phyloP scores from a whole-genome alignment of 257 asterid species.

The Anisodus tanguticus region DNA sequence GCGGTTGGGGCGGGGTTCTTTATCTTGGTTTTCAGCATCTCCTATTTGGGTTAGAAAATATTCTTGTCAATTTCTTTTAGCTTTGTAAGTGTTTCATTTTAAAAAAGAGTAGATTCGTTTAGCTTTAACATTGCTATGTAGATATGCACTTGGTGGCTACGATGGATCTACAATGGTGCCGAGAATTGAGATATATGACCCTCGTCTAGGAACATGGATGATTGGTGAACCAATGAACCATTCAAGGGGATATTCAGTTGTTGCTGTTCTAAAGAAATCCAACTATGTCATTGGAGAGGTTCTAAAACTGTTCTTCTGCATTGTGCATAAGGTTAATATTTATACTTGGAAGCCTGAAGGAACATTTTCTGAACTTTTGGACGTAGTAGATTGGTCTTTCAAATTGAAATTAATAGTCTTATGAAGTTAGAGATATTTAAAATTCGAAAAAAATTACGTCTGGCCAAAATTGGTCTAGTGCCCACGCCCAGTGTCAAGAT shows the following conservation, averaged over 20 bases:
- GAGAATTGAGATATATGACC: slow-evolving; percentile 73
- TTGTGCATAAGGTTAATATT: not conserved
- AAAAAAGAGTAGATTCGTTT: slow-evolving; percentile 10
- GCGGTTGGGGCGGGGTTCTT: not conserved
- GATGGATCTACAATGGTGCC: slow-evolving; percentile 62
- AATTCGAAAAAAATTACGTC: too few species aligned
- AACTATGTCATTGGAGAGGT: slow-evolving; percentile 75
- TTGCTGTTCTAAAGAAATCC: slow-evolving; percentile 58
- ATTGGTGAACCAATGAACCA: slow-evolving; percentile 51
- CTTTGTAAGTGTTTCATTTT: not conserved
- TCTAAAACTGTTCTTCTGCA: slow-evolving; percentile 21
- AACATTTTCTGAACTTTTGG: not conserved
- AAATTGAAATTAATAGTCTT: too few species aligned
- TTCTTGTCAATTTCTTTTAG: not conserved
- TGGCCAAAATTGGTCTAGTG: too few species aligned
- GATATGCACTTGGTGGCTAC: slow-evolving; percentile 81
- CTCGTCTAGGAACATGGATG: slow-evolving; percentile 71
- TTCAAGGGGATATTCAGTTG: slow-evolving; percentile 64
- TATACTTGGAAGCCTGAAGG: not conserved
- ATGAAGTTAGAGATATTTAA: too few species aligned
- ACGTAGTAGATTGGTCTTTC: not conserved
- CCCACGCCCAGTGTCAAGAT: too few species aligned
- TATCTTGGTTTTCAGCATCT: not conserved
- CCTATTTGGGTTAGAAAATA: not conserved
- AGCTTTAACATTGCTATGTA: slow-evolving; percentile 32